These are phyloP conservation scores for Xylaria hypoxylon DNA, from an alignment of 2,329 filamentous ascomycete species.

Conservation along the genomic window DNA sequence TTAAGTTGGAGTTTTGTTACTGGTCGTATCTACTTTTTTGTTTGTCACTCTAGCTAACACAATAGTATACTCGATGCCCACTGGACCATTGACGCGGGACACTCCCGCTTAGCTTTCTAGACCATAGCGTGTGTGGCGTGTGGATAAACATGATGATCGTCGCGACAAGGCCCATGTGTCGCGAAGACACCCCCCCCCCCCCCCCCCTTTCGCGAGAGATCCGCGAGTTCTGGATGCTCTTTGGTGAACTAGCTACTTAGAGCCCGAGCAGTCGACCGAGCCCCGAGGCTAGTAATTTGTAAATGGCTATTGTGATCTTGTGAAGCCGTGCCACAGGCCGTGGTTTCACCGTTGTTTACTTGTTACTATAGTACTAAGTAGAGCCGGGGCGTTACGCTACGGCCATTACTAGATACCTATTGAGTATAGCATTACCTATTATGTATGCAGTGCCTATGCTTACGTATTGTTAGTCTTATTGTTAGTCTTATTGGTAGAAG, in stretches of 20 bases:
- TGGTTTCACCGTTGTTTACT: conserved; percentile 15
- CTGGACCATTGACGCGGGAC: conserved; percentile 28
- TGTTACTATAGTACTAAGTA: too few species aligned
- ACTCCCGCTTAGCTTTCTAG: conserved; percentile 24
- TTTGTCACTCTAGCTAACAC: conserved; percentile 8
- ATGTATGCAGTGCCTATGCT: neutral
- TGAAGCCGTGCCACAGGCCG: conserved; percentile 8
- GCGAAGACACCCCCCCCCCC: conserved; percentile 19
- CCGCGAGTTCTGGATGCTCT: conserved; percentile 25
- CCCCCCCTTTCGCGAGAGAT: conserved; percentile 17
- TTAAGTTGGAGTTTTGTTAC: conserved; percentile 6
- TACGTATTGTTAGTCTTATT: conserved; percentile 9
- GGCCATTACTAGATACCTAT: neutral
- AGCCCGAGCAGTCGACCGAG: too few species aligned
- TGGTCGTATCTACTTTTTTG: conserved; percentile 13
- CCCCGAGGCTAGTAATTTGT: conserved; percentile 10
- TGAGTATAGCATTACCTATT: neutral
- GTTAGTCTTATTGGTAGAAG: conserved; percentile 7
- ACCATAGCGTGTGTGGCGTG: conserved; percentile 5
- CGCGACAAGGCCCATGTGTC: conserved; percentile 11
- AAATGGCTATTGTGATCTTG: conserved; percentile 9
- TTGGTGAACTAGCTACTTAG: conserved; percentile 1
- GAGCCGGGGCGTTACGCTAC: conserved; percentile 13
- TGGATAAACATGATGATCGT: conserved; percentile 28
- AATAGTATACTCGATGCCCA: conserved; percentile 21